Evolutionary conservation across 2,329 filamentous ascomycete species (phyloP), one percentile per base, ranked within the genome.

Genomic region (Aspergillus fijiensis): DNA sequence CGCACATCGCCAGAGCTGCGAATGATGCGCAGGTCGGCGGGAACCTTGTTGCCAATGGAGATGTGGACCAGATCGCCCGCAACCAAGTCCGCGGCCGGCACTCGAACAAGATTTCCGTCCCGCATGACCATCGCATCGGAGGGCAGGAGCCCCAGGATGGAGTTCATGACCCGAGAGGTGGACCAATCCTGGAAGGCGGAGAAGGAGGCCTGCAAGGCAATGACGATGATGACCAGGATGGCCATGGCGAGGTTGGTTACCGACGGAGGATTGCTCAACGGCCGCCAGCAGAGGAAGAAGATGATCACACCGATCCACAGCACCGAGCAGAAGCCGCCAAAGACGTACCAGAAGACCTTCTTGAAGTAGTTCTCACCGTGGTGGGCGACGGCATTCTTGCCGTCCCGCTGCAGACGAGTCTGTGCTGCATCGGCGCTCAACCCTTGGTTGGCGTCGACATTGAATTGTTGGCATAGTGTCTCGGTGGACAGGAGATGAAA

Each of bases 321-420:
- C 49, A 94, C 84, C 1, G 86, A 83, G n/a, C 90, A 90, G 65
- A 93, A 94, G 2, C 90, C 90, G 65, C 88, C 88, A 76, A 92
- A 92, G 69, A 92, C 85, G 75, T 93, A 93, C 16, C 83, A 84
- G 42, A 88, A 76, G 2, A 87, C 81, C 64, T 85, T 86, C 42
- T 80, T 79, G 27, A 86, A 67, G 54, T 83, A 82, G 63, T 84
- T 85, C 16, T 87, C 89, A 5, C 86, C 83, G 6, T 89, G 87
- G 4, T 85, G 83, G 19, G 88, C 85, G 16, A 88, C 88, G 14
- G 84, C 81, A 68, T 93, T 93, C 62, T 77, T 84, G 50, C 90
- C 90, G 74, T 89, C 84, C 65, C 89, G 82, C 52, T 81, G 80
- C 11, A 85, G 74, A 54, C 85, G 83, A 27, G 82, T 79, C 51